Evolutionary conservation across 2,329 filamentous ascomycete genomes (phyloP).

Genomic region (Fusarium albosuccineum): DNA sequence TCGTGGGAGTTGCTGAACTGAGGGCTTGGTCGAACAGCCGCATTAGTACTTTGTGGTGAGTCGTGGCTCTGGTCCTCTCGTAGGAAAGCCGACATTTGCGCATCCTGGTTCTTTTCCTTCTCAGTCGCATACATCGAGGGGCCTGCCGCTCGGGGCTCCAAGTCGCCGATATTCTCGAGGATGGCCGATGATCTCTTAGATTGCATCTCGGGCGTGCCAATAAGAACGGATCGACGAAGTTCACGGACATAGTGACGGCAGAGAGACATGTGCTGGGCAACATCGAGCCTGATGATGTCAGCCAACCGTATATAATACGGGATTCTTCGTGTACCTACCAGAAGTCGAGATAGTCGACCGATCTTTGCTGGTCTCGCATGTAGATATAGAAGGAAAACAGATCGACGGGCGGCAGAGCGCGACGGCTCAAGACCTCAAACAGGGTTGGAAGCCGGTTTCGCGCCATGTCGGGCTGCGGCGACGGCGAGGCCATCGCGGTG

Average conservation of each 20-base stretch:
- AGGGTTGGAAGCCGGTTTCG: constrained; percentile 93
- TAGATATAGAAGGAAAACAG: constrained; percentile 99
- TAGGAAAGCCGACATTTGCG: constrained; percentile 91
- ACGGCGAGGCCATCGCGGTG: constrained; percentile 56
- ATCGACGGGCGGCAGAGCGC: constrained; percentile 95
- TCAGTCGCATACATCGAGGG: constrained; percentile 74
- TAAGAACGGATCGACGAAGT: constrained; percentile 89
- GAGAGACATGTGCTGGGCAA: constrained; percentile 97
- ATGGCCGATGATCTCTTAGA: constrained; percentile 89
- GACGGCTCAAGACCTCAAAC: constrained; percentile 93
- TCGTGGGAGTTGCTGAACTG: constrained; percentile 72
- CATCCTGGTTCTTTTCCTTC: constrained; percentile 84
- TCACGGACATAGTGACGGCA: constrained; percentile 98
- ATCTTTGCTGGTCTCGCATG: constrained; percentile 98
- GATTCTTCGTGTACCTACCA: constrained; percentile 72
- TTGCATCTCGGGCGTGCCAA: constrained; percentile 92
- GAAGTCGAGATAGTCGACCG: constrained; percentile 97
- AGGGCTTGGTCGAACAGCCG: constrained; percentile 62
- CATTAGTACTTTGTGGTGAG: constrained; percentile 65
- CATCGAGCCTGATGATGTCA: constrained; percentile 83
- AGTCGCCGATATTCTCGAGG: constrained; percentile 79
- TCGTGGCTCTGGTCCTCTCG: constrained; percentile 74
- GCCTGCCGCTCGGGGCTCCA: constrained; percentile 69
- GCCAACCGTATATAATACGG: neutral
- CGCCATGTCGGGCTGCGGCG: constrained; percentile 69